Base-by-base conservation (phyloP, 2,329 filamentous ascomycete species). In the Xylariaceae sp. region DNA sequence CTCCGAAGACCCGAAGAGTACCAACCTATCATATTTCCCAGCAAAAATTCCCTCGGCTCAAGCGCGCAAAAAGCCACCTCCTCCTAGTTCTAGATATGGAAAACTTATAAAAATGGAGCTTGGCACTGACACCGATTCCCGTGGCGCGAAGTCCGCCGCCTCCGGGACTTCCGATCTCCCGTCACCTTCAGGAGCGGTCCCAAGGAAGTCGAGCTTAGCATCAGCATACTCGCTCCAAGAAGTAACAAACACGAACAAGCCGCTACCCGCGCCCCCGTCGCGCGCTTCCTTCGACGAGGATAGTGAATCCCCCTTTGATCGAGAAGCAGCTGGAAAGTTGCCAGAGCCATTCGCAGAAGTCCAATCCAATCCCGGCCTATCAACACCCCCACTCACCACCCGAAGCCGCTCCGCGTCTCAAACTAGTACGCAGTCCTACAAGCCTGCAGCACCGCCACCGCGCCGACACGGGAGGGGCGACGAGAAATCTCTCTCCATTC, bases 1-100 rank as follows among this genome's bases (percentile, higher is more conserved):
- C 37, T 72, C 72, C 4, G 71, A 77, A 3, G 75, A 80, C 49
- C 72, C 67, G 37, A 72, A 64, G 55, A 66, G 69, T 45, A 64
- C 75, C 42, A 59, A 66, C 30, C 60, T 60, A 34, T 15, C 61
- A 47, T 65, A 67, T 30, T 58, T 61, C n/a, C 54, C 64, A 19
- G 55, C 63, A 6, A 59, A 61, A 6, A 45, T 53, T 22, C 37
- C 56, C 9, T 56, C 61, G 3, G 41, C 65, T 45, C 55, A 66
- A 18, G 64, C 67, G 48, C 67, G 73, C 39, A 72, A 77, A 59
- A 87, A 86, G 13, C 88, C 88, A 5, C 86, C 87, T 6, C 88
- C 88, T 19, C 78, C 78, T 10, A 89, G 80, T 65, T 90, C 87
- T 48, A 83, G 88, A 51, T 88, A 92, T 71, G 89, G 89, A 4